Percentiles rank a stretch among this genome's conserved stretches.
phyloP scores from a whole-genome alignment of 2,329 filamentous ascomycete species.

The Penicillium sclerotigenum region DNA sequence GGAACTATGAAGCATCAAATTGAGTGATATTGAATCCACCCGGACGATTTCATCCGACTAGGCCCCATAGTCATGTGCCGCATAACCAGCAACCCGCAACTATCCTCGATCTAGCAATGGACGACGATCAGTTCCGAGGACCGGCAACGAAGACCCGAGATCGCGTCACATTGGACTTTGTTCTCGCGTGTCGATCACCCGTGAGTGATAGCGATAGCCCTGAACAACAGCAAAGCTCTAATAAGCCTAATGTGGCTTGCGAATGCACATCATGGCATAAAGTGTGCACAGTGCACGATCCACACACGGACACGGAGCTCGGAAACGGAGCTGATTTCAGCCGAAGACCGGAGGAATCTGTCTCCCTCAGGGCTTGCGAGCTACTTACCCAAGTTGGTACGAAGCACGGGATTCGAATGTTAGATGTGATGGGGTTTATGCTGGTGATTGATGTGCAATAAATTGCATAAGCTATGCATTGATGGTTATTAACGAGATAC shows the following conservation, averaged over 20 bases:
- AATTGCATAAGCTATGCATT: not conserved
- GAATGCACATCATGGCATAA: not conserved
- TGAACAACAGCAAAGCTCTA: not conserved
- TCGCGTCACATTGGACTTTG: not conserved
- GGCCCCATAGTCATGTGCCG: not conserved
- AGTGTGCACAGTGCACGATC: not conserved
- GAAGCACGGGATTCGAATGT: not conserved
- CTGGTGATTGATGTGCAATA: not conserved
- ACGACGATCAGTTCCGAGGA: not conserved
- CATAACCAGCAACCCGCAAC: not conserved
- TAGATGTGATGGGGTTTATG: not conserved
- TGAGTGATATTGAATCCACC: not conserved
- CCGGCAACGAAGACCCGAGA: not conserved
- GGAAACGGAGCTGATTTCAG: not conserved
- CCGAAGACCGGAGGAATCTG: not conserved
- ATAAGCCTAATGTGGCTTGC: not conserved
- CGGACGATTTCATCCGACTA: not conserved
- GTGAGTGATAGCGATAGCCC: not conserved
- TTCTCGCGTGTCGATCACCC: conserved; percentile 2
- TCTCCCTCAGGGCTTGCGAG: not conserved
- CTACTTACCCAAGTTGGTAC: not conserved
- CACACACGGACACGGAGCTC: not conserved
- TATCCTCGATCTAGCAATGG: not conserved
- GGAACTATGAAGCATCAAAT: not conserved
- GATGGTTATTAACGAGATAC: not conserved